phyloP scores from a whole-genome alignment of 441 rosid genomes.

The Eugenia klotzschiana region DNA sequence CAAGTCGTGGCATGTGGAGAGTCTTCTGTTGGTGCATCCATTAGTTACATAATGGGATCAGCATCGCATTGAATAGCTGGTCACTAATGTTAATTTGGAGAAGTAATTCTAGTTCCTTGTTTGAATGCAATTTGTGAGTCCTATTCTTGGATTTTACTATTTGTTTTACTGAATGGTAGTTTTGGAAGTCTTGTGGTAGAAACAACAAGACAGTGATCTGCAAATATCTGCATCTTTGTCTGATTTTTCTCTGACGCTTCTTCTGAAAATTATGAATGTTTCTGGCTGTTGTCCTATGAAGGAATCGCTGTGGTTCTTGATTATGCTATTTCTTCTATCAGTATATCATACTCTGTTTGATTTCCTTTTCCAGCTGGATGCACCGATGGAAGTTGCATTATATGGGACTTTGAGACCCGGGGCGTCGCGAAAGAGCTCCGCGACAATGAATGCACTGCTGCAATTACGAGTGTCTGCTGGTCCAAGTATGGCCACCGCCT shows the following conservation, averaged over 20 bases:
- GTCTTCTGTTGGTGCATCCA: neutral
- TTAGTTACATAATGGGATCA: neutral
- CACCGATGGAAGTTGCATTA: slow-evolving; percentile 77
- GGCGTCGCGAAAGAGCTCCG: slow-evolving; percentile 85
- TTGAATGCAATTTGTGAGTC: neutral
- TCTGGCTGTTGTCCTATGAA: neutral
- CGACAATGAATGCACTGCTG: slow-evolving; percentile 55
- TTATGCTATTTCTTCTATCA: neutral
- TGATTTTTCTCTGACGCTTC: neutral
- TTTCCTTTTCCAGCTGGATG: slow-evolving; percentile 59
- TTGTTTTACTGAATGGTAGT: neutral
- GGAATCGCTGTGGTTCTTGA: neutral
- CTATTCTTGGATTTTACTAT: neutral
- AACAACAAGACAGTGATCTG: neutral
- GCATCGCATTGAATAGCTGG: neutral
- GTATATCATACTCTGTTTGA: neutral
- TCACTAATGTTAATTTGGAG: neutral
- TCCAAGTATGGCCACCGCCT: slow-evolving; percentile 79
- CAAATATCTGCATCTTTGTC: neutral
- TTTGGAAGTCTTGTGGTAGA: neutral
- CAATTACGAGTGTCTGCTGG: slow-evolving; percentile 90
- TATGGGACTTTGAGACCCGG: slow-evolving; percentile 96
- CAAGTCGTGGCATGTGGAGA: neutral
- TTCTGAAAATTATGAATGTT: neutral
- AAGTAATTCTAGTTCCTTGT: neutral